Percentiles rank a stretch among this genome's conserved stretches.
phyloP scores from a whole-genome alignment of 208 protist species.

The Lotmaria passim region DNA sequence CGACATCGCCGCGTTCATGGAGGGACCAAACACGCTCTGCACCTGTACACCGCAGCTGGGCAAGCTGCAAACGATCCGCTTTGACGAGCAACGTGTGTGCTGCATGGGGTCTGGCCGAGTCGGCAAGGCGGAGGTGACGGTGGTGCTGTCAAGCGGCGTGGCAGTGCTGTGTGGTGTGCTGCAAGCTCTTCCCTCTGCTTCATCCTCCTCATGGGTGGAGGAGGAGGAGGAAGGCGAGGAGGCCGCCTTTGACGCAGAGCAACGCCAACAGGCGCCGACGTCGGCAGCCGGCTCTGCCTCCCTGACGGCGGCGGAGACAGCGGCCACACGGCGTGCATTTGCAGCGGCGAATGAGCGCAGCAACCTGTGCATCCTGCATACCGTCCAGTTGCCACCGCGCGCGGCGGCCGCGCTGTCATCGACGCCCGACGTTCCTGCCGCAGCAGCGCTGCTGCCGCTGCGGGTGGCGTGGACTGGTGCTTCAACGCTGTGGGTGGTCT shows the following conservation, averaged over 20 bases:
- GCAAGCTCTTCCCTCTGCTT: neutral
- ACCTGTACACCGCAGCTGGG: slow-evolving; percentile 38
- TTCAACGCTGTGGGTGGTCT: slow-evolving; percentile 61
- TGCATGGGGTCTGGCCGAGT: slow-evolving; percentile 51
- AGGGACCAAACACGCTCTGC: slow-evolving; percentile 25
- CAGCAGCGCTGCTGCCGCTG: slow-evolving; percentile 30
- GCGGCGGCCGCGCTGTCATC: slow-evolving; percentile 11
- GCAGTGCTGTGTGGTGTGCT: slow-evolving; percentile 49
- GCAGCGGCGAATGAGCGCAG: slow-evolving; percentile 15
- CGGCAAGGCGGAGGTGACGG: slow-evolving; percentile 52
- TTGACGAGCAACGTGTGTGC: slow-evolving; percentile 36
- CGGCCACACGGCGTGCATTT: slow-evolving; percentile 15
- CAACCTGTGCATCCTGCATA: slow-evolving; percentile 24
- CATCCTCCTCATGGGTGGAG: too few relatives aligned
- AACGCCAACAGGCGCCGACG: neutral
- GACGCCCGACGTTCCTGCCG: neutral
- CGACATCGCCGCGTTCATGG: slow-evolving; percentile 42
- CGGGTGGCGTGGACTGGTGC: slow-evolving; percentile 42
- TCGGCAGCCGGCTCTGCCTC: neutral
- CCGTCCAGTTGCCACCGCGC: slow-evolving; percentile 20
- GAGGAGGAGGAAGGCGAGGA: slow-evolving; percentile 6
- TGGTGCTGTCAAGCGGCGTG: slow-evolving; percentile 53
- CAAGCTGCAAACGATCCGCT: slow-evolving; percentile 43
- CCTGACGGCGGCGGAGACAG: neutral
- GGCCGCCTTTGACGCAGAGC: neutral